Conservation (phyloP, 192 early-diverging fungal species). For the Geosiphon pyriformis region DNA sequence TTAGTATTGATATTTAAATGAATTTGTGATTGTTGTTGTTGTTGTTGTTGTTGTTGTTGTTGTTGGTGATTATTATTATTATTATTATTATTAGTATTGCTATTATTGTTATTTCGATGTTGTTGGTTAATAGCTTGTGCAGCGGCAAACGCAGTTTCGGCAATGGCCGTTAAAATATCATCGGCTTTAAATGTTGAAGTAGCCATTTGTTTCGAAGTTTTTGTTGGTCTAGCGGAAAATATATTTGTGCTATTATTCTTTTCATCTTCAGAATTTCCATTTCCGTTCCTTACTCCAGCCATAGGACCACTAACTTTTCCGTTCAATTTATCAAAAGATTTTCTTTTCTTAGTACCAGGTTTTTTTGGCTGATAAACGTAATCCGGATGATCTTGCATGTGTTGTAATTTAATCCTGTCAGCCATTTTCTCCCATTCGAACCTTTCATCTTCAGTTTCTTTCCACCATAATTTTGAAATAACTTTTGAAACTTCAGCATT, state of each 20-base stretch:
- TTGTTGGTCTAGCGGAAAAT: not conserved
- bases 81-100: not conserved
- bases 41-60: not conserved
- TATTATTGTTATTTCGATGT: not conserved
- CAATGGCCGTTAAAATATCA: not conserved
- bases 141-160: not conserved
- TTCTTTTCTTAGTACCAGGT: constrained; percentile 14
- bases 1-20: not conserved
- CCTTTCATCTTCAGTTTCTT: constrained; percentile 18
- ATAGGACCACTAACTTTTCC: too few relatives aligned
- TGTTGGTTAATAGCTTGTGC: not conserved
- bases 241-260: not conserved
- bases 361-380: constrained; percentile 25
- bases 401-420: constrained; percentile 17
- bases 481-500: constrained; percentile 23
- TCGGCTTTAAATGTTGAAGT: not conserved
- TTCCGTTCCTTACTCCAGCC: not conserved
- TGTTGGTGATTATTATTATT: not conserved
- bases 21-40: not conserved
- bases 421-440: constrained; percentile 24
- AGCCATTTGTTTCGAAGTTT: not conserved
- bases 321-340: too few relatives aligned
- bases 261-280: not conserved
- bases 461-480: constrained; percentile 23
- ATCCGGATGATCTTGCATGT: constrained; percentile 21